A percentile compares a stretch with the other conserved stretches of the same genome.
phyloP scores from a whole-genome alignment of 352 stramenopile species.

The Phytophthora pinifolia region DNA sequence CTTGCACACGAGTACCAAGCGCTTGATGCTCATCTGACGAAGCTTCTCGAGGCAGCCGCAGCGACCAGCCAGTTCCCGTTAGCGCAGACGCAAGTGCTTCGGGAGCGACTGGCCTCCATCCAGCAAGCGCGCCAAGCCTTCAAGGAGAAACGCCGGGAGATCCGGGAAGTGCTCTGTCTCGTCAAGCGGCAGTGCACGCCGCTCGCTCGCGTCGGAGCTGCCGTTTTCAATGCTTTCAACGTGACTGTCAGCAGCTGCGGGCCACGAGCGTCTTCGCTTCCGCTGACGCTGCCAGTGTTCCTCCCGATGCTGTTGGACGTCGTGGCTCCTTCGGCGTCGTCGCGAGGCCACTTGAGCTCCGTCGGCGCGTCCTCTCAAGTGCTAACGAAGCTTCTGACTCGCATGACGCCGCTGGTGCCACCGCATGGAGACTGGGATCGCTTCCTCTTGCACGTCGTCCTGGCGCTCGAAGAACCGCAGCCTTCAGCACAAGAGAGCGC shows the following conservation, averaged over 20 bases:
- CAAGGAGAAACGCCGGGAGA: conserved; percentile 12
- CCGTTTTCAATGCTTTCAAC: conserved; percentile 54
- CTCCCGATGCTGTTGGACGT: conserved; percentile 32
- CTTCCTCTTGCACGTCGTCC: conserved; percentile 29
- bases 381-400: conserved; percentile 17
- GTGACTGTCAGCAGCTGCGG: background rate
- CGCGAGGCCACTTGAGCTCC: conserved; percentile 7
- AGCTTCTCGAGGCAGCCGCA: conserved; percentile 42
- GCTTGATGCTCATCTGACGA: conserved; percentile 30
- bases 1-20: conserved; percentile 22
- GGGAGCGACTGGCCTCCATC: conserved; percentile 22
- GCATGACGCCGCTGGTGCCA: conserved; percentile 20
- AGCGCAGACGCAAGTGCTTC: conserved; percentile 37
- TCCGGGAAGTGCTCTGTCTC: conserved; percentile 18
- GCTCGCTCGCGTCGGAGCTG: conserved; percentile 31
- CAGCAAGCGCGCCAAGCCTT: conserved; percentile 30
- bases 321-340: conserved; percentile 7
- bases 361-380: conserved; percentile 8
- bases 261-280: conserved; percentile 15
- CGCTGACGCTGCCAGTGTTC: conserved; percentile 34
- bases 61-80: conserved; percentile 49
- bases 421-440: conserved; percentile 26
- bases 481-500: background rate
- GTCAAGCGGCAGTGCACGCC: conserved; percentile 15
- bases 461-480: conserved; percentile 14